Base-by-base conservation (phyloP, 345 rosid genomes). In the Gynandropsis gynandra region DNA sequence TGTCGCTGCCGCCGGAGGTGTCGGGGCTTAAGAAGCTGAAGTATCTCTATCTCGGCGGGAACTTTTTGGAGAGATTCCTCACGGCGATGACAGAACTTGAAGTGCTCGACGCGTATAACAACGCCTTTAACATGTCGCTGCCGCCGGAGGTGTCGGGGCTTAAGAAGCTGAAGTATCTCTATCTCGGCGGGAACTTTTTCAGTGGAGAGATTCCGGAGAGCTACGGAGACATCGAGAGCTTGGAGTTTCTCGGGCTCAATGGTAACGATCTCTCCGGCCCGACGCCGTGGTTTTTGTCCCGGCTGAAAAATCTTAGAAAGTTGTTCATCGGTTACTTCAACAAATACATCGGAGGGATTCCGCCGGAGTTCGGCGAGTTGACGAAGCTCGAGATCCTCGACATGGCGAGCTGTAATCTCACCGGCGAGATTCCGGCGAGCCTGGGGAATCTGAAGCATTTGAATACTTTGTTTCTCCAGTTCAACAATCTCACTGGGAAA, bases 131-230 rank as follows among this genome's bases (percentile, higher is more conserved):
- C 0, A 96, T 83, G 4, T 15, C 47, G 7, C 67, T 87, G 51
- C 96, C 98, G 4, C 21, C 6, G 18, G 76, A 83, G 71, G 35
- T 90, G 9, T 65, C 12, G 0, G 47, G 34, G 37, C 65, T 90
- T 29, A 77, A 62, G 69, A 76, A 77, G 39, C 80, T 90, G 0
- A 79, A 65, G 70, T 66, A 73, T 39, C 79, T 86, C 17, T 54
- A 35, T 48, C 66, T 87, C 4, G 96, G 82, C 4, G 98, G 98
- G 5, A 90, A 90, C 67, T 87, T 40, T 66, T 81, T n/a, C n/a
- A n/a, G n/a, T 90, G 96, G 98, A 10, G 67, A 56, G 51, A 80
- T 87, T 34, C 98, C 96, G n/a, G n/a, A n/a, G n/a, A n/a, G n/a
- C n/a, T n/a, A n/a, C n/a, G n/a, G n/a, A n/a, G n/a, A n/a, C n/a